Percentiles rank a stretch among this genome's conserved stretches.
Evolutionary conservation across 257 asterid species (phyloP).

Genomic region (Vinca minor): DNA sequence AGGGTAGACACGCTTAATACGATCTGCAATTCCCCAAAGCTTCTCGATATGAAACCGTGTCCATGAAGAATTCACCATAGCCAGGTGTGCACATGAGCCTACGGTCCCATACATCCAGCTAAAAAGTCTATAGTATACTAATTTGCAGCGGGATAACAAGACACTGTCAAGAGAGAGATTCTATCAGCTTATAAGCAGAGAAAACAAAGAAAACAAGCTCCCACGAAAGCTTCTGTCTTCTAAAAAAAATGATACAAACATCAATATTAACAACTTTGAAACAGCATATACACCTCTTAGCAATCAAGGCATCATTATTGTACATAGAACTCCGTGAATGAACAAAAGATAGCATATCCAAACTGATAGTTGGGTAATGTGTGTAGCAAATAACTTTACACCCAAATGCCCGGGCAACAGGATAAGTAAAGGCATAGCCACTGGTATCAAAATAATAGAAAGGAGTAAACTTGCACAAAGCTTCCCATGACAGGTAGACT

Average conservation of each 20-base stretch:
- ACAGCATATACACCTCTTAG: constrained; percentile 45
- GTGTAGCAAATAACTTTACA: constrained; percentile 82
- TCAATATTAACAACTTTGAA: not conserved
- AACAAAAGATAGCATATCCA: constrained; percentile 92
- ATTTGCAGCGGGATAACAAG: constrained; percentile 65
- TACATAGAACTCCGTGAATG: constrained; percentile 65
- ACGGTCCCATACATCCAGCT: constrained; percentile 82
- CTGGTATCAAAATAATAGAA: constrained; percentile 81
- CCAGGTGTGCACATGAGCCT: constrained; percentile 78
- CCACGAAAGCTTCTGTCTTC: not conserved
- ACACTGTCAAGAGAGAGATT: constrained; percentile 33
- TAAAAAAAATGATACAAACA: not conserved
- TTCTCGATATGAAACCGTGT: constrained; percentile 75
- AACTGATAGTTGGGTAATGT: constrained; percentile 93
- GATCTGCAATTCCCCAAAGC: constrained; percentile 82
- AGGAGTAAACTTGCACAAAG: constrained; percentile 65
- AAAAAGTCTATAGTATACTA: constrained; percentile 62
- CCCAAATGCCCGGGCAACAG: constrained; percentile 82
- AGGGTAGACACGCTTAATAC: constrained; percentile 74
- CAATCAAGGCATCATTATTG: constrained; percentile 70
- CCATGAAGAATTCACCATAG: constrained; percentile 98
- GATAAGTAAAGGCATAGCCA: constrained; percentile 96
- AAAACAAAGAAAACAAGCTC: not conserved
- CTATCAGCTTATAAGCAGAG: not conserved
- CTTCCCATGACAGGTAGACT: constrained; percentile 84